Evolutionary conservation across 441 rosid species (phyloP).

Genomic region (Isatis lusitanica): DNA sequence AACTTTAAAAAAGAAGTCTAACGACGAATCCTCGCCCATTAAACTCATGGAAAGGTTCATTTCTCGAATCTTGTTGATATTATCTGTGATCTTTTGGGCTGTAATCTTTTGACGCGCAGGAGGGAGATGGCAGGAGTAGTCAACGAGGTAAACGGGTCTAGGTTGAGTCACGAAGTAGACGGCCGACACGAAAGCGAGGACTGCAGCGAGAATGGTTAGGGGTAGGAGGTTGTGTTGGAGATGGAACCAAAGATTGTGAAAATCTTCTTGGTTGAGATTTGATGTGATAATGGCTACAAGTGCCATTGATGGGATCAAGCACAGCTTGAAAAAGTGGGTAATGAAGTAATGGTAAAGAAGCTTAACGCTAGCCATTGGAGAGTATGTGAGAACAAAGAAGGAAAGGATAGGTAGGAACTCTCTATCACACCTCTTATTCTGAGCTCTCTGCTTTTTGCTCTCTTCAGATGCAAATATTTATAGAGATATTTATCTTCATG

Average conservation of each 20-base stretch:
- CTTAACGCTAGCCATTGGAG: slow-evolving; percentile 1
- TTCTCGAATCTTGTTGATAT: background rate
- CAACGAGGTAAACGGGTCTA: background rate
- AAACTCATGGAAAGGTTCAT: background rate
- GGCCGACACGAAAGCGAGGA: background rate
- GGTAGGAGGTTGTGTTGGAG: background rate
- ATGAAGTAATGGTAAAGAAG: background rate
- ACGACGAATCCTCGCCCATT: background rate
- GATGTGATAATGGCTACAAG: background rate
- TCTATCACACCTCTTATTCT: background rate
- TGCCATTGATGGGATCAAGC: background rate
- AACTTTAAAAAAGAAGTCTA: background rate
- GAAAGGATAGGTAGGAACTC: background rate
- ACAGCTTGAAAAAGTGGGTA: slow-evolving; percentile 6
- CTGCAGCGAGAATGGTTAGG: background rate
- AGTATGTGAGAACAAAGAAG: background rate
- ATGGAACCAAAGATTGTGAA: background rate
- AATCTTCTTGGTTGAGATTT: background rate
- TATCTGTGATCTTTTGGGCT: background rate
- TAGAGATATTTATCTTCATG: background rate
- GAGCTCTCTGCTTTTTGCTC: background rate
- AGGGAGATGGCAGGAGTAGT: slow-evolving; percentile 17
- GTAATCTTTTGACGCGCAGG: background rate
- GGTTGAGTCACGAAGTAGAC: background rate
- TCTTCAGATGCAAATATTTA: background rate